Percentiles rank a stretch among this genome's conserved stretches.
These are phyloP conservation scores for Phyllosticta ampelicida DNA, from an alignment of 2,329 filamentous ascomycete genomes.

Conservation along the genomic window DNA sequence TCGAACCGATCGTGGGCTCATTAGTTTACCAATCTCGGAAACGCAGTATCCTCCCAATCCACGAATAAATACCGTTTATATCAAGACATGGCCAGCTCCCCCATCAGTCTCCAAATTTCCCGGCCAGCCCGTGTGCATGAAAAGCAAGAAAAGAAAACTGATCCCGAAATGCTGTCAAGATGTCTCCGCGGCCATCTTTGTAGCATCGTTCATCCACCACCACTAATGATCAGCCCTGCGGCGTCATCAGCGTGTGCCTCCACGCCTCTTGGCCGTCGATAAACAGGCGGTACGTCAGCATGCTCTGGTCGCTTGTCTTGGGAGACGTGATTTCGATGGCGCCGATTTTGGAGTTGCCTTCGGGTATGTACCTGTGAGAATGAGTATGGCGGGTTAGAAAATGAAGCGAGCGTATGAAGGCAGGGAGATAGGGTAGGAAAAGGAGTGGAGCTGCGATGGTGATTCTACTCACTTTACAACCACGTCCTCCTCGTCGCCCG, in stretches of 20 bases:
- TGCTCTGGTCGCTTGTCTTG: constrained; percentile 53
- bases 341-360: constrained; percentile 83
- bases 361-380: constrained; percentile 65
- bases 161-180: too few species aligned
- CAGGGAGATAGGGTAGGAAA: not conserved
- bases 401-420: not conserved
- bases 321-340: constrained; percentile 66
- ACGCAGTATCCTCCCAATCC: too few species aligned
- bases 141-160: too few species aligned
- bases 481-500: constrained; percentile 71
- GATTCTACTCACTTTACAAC: constrained; percentile 58
- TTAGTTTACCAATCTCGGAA: too few species aligned
- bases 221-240: constrained; percentile 14
- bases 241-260: constrained; percentile 45
- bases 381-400: too few species aligned
- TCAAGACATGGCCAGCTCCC: too few species aligned
- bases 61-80: too few species aligned
- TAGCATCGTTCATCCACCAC: too few species aligned
- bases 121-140: too few species aligned
- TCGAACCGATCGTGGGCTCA: too few species aligned
- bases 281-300: constrained; percentile 70
- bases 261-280: constrained; percentile 72
- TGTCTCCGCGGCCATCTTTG: too few species aligned
- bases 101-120: too few species aligned
- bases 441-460: not conserved